These are phyloP conservation scores for Hypomyces rosellus DNA, from an alignment of 2,329 filamentous ascomycete species.

Conservation along the genomic window DNA sequence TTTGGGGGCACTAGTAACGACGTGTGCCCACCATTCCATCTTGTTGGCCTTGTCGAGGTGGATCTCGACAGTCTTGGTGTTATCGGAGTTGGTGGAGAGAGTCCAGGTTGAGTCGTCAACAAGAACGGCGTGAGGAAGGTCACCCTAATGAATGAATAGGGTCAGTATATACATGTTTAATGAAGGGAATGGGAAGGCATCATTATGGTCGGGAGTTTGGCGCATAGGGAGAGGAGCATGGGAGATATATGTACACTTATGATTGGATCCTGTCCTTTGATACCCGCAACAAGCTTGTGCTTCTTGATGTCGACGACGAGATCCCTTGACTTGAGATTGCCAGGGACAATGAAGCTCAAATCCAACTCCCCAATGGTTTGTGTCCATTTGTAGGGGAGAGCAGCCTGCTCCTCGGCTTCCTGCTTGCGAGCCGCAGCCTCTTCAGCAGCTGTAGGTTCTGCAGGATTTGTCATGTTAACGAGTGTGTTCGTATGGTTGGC, in stretches of 20 bases:
- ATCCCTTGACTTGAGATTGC: constrained; percentile 78
- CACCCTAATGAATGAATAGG: constrained; percentile 52
- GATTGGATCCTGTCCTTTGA: constrained; percentile 84
- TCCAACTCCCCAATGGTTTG: constrained; percentile 89
- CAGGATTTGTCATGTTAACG: constrained; percentile 7
- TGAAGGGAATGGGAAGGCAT: not conserved
- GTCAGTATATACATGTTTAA: not conserved
- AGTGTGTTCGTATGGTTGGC: not conserved
- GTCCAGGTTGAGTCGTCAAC: constrained; percentile 95
- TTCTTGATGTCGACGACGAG: constrained; percentile 78
- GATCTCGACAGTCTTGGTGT: constrained; percentile 63
- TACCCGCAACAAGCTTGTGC: constrained; percentile 65
- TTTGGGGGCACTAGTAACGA: constrained; percentile 76
- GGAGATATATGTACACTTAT: constrained; percentile 57
- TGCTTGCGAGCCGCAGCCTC: constrained; percentile 56
- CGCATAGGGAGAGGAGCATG: not conserved
- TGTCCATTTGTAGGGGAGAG: constrained; percentile 94
- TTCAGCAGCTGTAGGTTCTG: constrained; percentile 50
- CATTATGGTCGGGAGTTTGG: not conserved
- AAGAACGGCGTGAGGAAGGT: constrained; percentile 71
- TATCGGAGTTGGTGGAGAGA: constrained; percentile 64
- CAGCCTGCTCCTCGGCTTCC: constrained; percentile 81
- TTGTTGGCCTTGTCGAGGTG: constrained; percentile 95
- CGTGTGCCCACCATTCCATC: constrained; percentile 97
- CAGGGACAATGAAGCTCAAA: constrained; percentile 69